phyloP scores from a whole-genome alignment of 768 basidiomycete genomes.

The Pisolithus orientalis region DNA sequence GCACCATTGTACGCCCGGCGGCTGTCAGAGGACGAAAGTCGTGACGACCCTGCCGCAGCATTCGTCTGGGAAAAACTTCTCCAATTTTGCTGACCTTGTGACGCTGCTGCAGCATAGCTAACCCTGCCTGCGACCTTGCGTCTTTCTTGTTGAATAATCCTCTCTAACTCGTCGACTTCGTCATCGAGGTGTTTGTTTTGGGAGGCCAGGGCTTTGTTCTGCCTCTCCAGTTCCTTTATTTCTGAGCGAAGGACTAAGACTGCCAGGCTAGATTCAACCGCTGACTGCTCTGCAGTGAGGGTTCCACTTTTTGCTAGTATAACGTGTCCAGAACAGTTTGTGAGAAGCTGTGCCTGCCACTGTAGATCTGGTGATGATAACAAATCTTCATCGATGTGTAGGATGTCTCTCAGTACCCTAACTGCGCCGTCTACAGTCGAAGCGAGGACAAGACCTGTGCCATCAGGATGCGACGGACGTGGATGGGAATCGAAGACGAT shows the following conservation, averaged over 20 bases:
- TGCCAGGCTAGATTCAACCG: conserved; percentile 46
- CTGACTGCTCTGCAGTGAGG: conserved; percentile 23
- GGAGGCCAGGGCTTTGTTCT: conserved; percentile 19
- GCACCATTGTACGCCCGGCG: not conserved
- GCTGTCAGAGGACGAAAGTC: not conserved
- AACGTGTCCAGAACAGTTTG: conserved; percentile 54
- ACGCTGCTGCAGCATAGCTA: not conserved
- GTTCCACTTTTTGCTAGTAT: conserved; percentile 32
- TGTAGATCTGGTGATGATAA: conserved; percentile 39
- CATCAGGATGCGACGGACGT: conserved; percentile 50
- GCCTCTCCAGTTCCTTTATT: conserved; percentile 30
- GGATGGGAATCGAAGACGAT: conserved; percentile 66
- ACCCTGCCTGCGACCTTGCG: not conserved
- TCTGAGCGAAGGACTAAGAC: conserved; percentile 39
- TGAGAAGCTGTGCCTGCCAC: conserved; percentile 63
- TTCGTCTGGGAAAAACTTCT: conserved; percentile 1
- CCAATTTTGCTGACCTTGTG: not conserved
- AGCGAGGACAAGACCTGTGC: conserved; percentile 54
- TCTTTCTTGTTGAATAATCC: conserved; percentile 10
- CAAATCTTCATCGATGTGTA: conserved; percentile 43
- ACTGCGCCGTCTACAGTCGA: conserved; percentile 39
- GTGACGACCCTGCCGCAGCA: conserved; percentile 21
- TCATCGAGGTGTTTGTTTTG: conserved; percentile 24
- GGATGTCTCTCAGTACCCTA: conserved; percentile 37
- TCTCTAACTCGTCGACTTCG: conserved; percentile 16